Evolutionary conservation across 108 stramenopile species (phyloP), one percentile per base, ranked within the genome.

Genomic region (Cylindrotheca closterium): DNA sequence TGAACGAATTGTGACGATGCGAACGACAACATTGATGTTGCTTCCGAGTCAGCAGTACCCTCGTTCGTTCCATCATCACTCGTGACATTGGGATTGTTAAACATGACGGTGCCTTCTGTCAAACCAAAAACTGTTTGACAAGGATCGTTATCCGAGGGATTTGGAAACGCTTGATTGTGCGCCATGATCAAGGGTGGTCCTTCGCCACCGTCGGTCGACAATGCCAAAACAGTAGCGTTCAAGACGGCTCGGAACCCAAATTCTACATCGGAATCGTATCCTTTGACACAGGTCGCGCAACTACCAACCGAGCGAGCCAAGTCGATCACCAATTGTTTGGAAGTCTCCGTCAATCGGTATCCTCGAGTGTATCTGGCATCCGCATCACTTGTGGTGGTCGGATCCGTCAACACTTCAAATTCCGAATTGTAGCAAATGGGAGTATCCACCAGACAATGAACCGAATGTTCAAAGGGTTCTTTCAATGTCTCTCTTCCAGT

Each of bases 371-470:
- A 31, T 51, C 59, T 7, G 30, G 23, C 23, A 2, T 7, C 22
- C 26, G 17, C 8, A 42, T 15, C 15, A 15, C 37, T 15, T 42
- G 17, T 49, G 4, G 58, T 2, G 23, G 58, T 30, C 27, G 71
- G 71, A 17, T 45, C 51, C 26, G 52, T 46, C 21, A 81, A 49
- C 2, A 81, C 71, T 34, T 74, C 60, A 49, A 73, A 81, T 1
- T 58, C 45, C 8, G 62, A 65, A 24, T 51, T 54, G 42, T 27
- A 31, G 42, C 80, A 81, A n/a, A 46, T 18, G 10, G 30, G 34
- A 3, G 69, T 55, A 51, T 80, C 79, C 24, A 80, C 46, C 28
- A 42, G 37, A 42, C 37, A 42, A 42, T 42, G 37, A 15, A 42
- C 37, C 15, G 37, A 10, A 42, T 42, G 37, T 15, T 7, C 37